Evolutionary conservation across 2,329 filamentous ascomycete genomes (phyloP), one percentile per base, ranked within the genome.

Genomic region (Rhynchosporium agropyri): DNA sequence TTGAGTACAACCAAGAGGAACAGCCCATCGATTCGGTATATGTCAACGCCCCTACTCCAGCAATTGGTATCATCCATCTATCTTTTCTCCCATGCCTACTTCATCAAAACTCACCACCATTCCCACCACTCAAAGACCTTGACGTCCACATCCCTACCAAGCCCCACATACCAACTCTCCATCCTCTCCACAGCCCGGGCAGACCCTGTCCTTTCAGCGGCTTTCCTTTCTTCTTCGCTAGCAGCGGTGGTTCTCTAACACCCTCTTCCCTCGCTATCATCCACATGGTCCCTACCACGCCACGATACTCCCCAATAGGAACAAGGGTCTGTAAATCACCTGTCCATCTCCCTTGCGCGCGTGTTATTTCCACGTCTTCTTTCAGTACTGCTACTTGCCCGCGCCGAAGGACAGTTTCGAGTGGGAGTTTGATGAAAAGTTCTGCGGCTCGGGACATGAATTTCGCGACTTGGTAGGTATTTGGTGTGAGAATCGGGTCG

Each of bases 221-320:
- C 26, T 54, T 65, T n/a, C 13, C 28, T 28, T 62, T 62, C 26
- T 43, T 60, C n/a, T 54, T 63, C 20, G 20, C 20, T 8, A 55
- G 38, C 9, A 49, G 6, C 2, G 63, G 61, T 12, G 51, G 36
- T 51, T 65, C 65, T 48, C 63, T 60, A 1, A 66, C 60, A 7
- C 95, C 95, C 75, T 99, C 95, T 71, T 96, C 90, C 42, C 88
- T 83, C 0, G 90, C 83, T 65, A 99, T 95, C 64, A 85, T 85
- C 81, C 92, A 94, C 84, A 97, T 93, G 2, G 94, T 97, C 3
- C 92, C 91, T n/a, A 95, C 75, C 1, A 97, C 82, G n/a, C 95
- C 95, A 40, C 85, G 82, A 75, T 97, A 99, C 3, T 85, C 85
- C 2, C 92, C 93, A 0, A 91, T 82, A 2, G 90, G 87, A 0